These are phyloP conservation scores for Gymnopus androsaceus DNA, from an alignment of 1,284 basidiomycete genomes.

Conservation along the genomic window DNA sequence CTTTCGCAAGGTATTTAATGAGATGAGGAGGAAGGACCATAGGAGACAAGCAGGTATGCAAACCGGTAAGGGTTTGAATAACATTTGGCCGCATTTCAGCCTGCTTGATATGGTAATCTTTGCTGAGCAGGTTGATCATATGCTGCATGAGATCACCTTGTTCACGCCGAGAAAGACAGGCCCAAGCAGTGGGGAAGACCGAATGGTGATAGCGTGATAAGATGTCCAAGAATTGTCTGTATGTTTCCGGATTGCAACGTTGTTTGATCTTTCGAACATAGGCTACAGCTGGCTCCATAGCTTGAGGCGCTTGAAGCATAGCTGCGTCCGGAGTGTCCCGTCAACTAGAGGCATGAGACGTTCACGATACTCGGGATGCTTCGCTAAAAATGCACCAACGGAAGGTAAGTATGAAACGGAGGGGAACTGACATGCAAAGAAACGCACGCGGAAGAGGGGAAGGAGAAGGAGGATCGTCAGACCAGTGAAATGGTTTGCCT, in stretches of 20 bases:
- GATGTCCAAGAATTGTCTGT: constrained; percentile 93
- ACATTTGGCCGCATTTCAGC: constrained; percentile 92
- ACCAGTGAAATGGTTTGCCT: constrained; percentile 38
- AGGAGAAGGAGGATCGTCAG: constrained; percentile 7
- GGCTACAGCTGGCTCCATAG: constrained; percentile 79
- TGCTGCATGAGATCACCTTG: constrained; percentile 90
- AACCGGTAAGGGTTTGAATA: constrained; percentile 86
- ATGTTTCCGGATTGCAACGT: constrained; percentile 91
- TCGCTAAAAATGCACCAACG: background rate
- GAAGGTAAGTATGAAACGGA: background rate
- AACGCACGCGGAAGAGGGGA: background rate
- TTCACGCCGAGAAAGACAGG: constrained; percentile 81
- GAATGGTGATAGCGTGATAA: constrained; percentile 73
- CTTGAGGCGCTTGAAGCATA: constrained; percentile 24
- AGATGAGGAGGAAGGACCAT: constrained; percentile 93
- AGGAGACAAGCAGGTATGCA: constrained; percentile 83
- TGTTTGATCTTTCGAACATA: constrained; percentile 98
- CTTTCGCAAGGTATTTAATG: constrained; percentile 95
- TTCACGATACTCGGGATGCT: constrained; percentile 9
- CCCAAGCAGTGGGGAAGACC: constrained; percentile 90
- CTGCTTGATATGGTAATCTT: constrained; percentile 92
- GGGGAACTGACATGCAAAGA: background rate
- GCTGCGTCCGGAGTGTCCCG: constrained; percentile 13
- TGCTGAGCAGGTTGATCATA: constrained; percentile 88
- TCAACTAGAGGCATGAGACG: constrained; percentile 5